Conservation (phyloP, 2,329 filamentous ascomycete species). For the Peltaster fructicola region DNA sequence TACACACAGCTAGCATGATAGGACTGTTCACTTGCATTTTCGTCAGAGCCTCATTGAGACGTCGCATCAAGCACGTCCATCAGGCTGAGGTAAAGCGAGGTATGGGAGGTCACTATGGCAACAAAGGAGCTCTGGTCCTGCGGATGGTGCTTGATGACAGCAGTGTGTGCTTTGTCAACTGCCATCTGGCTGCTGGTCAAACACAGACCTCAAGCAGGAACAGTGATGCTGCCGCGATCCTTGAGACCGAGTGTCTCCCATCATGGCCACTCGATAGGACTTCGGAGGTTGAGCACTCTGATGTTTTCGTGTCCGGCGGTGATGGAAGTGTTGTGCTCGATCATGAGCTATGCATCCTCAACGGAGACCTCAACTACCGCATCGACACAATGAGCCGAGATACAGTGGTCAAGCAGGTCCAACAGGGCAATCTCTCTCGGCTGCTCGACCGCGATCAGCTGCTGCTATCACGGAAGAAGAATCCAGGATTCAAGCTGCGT, state of each 20-base stretch:
- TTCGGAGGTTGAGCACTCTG: slow-evolving; percentile 55
- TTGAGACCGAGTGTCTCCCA: slow-evolving; percentile 63
- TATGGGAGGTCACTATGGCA: slow-evolving; percentile 87
- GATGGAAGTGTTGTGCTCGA: slow-evolving; percentile 91
- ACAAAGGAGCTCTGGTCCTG: slow-evolving; percentile 84
- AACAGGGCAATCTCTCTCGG: slow-evolving; percentile 63
- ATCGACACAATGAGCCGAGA: slow-evolving; percentile 95
- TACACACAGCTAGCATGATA: slow-evolving; percentile 80
- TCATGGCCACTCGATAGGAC: slow-evolving; percentile 41
- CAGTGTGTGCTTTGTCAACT: slow-evolving; percentile 91
- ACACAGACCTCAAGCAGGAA: slow-evolving; percentile 79
- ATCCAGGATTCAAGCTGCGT: slow-evolving; percentile 73
- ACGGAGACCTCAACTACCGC: slow-evolving; percentile 93
- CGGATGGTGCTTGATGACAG: slow-evolving; percentile 91
- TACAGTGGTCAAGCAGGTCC: slow-evolving; percentile 72
- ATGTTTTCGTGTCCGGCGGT: slow-evolving; percentile 77
- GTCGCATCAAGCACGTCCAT: slow-evolving; percentile 59
- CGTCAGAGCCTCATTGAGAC: slow-evolving; percentile 61
- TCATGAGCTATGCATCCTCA: slow-evolving; percentile 91
- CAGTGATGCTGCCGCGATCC: slow-evolving; percentile 76
- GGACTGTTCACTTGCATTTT: slow-evolving; percentile 94
- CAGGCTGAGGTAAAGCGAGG: slow-evolving; percentile 82
- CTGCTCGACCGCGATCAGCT: slow-evolving; percentile 88
- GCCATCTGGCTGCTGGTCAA: slow-evolving; percentile 88
- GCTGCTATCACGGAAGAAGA: slow-evolving; percentile 71